Conservation (phyloP, 345 rosid genomes). For the Sisymbrium irio region DNA sequence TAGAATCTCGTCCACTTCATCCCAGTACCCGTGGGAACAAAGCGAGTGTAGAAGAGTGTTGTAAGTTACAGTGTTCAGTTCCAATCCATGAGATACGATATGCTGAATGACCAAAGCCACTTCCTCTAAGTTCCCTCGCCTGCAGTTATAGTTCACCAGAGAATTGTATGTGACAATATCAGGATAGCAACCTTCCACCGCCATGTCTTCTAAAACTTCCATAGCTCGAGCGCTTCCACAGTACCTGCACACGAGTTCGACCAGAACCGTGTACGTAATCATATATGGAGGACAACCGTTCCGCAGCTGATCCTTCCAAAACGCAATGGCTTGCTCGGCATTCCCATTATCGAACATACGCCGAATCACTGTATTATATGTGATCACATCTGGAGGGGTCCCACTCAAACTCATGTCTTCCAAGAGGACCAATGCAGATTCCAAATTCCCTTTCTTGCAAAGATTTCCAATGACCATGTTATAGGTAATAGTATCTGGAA, state of each 20-base stretch:
- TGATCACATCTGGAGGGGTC: constrained; percentile 72
- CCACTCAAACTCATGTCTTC: constrained; percentile 81
- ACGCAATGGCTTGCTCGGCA: constrained; percentile 57
- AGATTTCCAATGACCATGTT: constrained; percentile 73
- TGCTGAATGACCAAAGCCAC: constrained; percentile 50
- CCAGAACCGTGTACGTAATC: constrained; percentile 62
- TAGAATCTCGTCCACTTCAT: constrained; percentile 67
- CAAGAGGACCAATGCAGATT: constrained; percentile 55
- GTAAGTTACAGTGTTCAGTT: constrained; percentile 63
- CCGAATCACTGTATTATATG: constrained; percentile 71
- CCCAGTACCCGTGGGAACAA: constrained; percentile 59
- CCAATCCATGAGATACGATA: constrained; percentile 58
- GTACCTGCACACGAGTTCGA: constrained; percentile 74
- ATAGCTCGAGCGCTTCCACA: constrained; percentile 65
- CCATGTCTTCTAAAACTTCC: constrained; percentile 78
- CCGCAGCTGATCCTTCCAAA: constrained; percentile 66
- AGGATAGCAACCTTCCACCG: constrained; percentile 72
- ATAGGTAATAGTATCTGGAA: constrained; percentile 75
- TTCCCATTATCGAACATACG: constrained; percentile 55
- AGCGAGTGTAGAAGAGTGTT: constrained; percentile 78
- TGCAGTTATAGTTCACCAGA: constrained; percentile 58
- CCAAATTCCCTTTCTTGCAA: constrained; percentile 57
- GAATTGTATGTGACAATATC: constrained; percentile 74
- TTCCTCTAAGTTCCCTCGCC: constrained; percentile 56
- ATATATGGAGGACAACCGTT: constrained; percentile 74